These are phyloP conservation scores for Populus tomentosa DNA, from an alignment of 441 rosid genomes.

Conservation along the genomic window DNA sequence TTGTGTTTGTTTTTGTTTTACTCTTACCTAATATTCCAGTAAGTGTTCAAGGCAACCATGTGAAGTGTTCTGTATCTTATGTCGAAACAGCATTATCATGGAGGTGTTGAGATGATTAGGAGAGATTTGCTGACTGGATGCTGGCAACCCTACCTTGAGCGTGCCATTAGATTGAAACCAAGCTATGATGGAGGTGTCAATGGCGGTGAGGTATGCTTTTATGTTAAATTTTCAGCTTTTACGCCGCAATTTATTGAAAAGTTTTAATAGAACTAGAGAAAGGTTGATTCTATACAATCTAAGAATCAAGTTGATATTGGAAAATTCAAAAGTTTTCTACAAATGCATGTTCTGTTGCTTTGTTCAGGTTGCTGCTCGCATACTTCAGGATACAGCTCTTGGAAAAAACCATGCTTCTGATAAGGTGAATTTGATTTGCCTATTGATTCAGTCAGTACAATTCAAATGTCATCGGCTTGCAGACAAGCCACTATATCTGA, in stretches of 20 bases:
- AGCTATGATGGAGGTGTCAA: conserved; percentile 91
- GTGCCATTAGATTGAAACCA: conserved; percentile 91
- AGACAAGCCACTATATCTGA: not conserved
- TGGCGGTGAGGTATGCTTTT: conserved; percentile 82
- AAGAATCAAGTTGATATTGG: conserved; percentile 20
- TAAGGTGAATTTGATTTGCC: conserved; percentile 45
- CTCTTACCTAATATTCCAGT: not conserved
- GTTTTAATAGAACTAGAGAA: not conserved
- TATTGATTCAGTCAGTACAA: not conserved
- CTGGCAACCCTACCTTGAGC: conserved; percentile 98
- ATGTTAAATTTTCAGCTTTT: not conserved
- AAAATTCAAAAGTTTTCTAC: not conserved
- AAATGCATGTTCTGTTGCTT: not conserved
- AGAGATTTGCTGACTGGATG: conserved; percentile 94
- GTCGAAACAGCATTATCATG: conserved; percentile 67
- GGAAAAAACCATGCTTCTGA: conserved; percentile 87
- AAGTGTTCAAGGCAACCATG: not conserved
- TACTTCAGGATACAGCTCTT: conserved; percentile 94
- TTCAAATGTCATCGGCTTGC: not conserved
- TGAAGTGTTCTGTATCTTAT: not conserved
- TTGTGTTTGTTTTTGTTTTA: not conserved
- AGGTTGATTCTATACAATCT: not conserved
- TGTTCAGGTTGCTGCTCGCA: conserved; percentile 83
- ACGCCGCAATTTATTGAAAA: not conserved
- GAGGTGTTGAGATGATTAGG: conserved; percentile 99